A percentile compares a stretch with the other conserved stretches of the same genome.
phyloP scores from a whole-genome alignment of 331 rosid species.

The Prunus yedoensis region DNA sequence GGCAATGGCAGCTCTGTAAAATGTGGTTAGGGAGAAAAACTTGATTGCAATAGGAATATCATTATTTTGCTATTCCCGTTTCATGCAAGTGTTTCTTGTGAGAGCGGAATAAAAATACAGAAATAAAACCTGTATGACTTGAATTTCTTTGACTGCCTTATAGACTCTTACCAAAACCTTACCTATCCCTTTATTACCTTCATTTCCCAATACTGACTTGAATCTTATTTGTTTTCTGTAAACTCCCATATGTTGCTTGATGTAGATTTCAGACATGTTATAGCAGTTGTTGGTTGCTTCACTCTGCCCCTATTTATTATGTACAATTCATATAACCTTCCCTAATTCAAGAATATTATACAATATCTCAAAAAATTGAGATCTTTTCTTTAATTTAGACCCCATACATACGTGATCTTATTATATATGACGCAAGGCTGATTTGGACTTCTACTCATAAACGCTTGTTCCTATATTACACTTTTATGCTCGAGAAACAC shows the following conservation, averaged over 20 bases:
- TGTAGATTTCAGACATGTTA: background rate
- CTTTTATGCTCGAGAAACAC: too few species aligned
- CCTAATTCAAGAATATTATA: too few species aligned
- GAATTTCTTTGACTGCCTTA: conserved; percentile 15
- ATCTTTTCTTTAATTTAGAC: too few species aligned
- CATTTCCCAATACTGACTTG: conserved; percentile 38
- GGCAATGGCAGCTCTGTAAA: background rate
- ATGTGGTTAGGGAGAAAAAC: too few species aligned
- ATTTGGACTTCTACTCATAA: too few species aligned
- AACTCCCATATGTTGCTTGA: conserved; percentile 35
- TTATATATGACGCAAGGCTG: too few species aligned
- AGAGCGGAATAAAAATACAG: conserved; percentile 4
- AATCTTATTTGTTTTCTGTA: conserved; percentile 13
- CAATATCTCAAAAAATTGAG: too few species aligned
- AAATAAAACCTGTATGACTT: background rate
- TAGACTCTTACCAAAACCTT: conserved; percentile 33
- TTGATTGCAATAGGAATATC: too few species aligned
- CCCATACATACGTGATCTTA: too few species aligned
- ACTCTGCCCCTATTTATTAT: background rate
- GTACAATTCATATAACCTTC: background rate
- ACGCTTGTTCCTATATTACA: too few species aligned
- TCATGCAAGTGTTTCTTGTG: too few species aligned
- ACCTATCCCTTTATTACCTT: conserved; percentile 33
- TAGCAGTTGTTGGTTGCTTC: conserved; percentile 7
- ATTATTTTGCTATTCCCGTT: too few species aligned